Conservation (phyloP, 495 filamentous ascomycete species). For the Penicillium coffeae region DNA sequence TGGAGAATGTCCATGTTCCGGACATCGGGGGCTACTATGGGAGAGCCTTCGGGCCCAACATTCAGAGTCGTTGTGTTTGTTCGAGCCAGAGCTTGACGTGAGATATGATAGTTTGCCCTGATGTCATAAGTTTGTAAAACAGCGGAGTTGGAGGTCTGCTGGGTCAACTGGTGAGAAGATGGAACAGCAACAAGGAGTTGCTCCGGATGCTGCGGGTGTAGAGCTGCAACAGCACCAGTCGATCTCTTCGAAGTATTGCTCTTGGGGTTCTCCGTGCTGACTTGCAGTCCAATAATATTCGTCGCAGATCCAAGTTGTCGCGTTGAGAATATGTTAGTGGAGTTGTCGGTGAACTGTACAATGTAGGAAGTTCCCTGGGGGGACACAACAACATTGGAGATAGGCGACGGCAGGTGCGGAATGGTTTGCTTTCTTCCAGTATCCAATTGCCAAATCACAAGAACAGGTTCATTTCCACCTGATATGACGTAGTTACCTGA, state of each 20-base stretch:
- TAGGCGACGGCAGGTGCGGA: constrained; percentile 79
- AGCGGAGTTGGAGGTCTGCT: constrained; percentile 39
- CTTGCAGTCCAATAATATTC: constrained; percentile 78
- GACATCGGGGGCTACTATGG: constrained; percentile 70
- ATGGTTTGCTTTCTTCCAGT: constrained; percentile 75
- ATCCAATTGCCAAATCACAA: constrained; percentile 94
- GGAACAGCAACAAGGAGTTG: constrained; percentile 60
- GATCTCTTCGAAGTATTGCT: constrained; percentile 19
- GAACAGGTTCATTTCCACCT: constrained; percentile 82
- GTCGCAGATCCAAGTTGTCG: constrained; percentile 77
- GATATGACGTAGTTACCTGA: constrained; percentile 94
- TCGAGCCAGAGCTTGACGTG: constrained; percentile 80
- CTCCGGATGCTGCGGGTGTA: constrained; percentile 54
- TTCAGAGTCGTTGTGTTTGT: constrained; percentile 82
- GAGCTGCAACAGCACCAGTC: constrained; percentile 16
- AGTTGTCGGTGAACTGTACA: constrained; percentile 84
- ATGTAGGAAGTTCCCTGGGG: constrained; percentile 74
- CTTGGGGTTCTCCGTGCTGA: constrained; percentile 27
- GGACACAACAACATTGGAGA: constrained; percentile 81
- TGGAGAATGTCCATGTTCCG: constrained; percentile 65
- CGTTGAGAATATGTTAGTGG: constrained; percentile 80
- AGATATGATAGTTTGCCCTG: constrained; percentile 63
- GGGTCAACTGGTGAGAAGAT: constrained; percentile 38
- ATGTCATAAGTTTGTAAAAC: constrained; percentile 83
- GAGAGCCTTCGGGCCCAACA: constrained; percentile 61